These are phyloP conservation scores for Olyra latifolia DNA, from an alignment of 176 grass and related monocot species.

Conservation along the genomic window DNA sequence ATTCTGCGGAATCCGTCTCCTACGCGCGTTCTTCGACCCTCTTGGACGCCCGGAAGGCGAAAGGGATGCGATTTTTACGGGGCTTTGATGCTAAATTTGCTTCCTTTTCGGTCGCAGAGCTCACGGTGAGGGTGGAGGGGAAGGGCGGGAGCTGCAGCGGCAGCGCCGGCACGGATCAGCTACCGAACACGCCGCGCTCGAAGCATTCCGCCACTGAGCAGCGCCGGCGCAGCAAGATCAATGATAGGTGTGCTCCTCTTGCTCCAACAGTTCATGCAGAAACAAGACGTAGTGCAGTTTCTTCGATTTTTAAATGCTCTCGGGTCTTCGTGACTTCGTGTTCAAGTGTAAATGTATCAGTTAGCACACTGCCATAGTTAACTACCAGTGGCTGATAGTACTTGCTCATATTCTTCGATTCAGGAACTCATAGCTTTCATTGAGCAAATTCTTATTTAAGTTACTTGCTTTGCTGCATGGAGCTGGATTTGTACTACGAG, in stretches of 20 bases:
- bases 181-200: constrained; percentile 82
- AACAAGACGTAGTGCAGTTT: neutral
- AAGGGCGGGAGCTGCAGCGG: constrained; percentile 70
- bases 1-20: constrained; percentile 4
- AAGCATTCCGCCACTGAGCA: constrained; percentile 98
- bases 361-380: neutral
- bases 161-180: constrained; percentile 67
- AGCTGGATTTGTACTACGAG: neutral
- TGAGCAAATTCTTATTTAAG: neutral
- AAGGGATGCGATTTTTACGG: neutral
- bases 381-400: neutral
- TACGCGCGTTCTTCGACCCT: neutral
- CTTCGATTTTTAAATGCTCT: neutral
- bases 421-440: neutral
- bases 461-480: neutral
- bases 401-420: too few relatives aligned
- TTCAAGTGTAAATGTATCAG: neutral
- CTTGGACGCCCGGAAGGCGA: neutral
- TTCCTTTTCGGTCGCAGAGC: constrained; percentile 33
- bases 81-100: neutral
- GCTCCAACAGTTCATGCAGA: neutral
- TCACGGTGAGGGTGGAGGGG: constrained; percentile 57
- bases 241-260: constrained; percentile 64
- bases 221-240: constrained; percentile 91
- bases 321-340: neutral